A percentile compares a stretch with the other conserved stretches of the same genome.
These are phyloP conservation scores for Sphagnum contortum DNA, from an alignment of 225 moss, liverwort and hornwort species.

Conservation along the genomic window DNA sequence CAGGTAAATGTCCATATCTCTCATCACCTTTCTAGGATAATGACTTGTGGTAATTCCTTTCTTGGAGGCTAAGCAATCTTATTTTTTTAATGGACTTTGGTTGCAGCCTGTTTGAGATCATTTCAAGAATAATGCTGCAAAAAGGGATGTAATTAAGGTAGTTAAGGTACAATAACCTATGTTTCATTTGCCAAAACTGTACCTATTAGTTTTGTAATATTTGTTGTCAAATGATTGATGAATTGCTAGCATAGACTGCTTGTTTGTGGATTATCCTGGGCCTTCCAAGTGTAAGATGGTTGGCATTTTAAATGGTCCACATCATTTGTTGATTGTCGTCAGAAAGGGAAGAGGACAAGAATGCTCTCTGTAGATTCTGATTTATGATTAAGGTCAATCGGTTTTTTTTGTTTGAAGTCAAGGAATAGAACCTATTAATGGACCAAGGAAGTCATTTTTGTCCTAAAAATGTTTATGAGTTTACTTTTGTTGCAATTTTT, in stretches of 20 bases:
- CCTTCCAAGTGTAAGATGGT: not conserved
- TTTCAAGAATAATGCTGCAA: slow-evolving; percentile 65
- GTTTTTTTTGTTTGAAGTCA: too few relatives aligned
- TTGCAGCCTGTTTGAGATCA: slow-evolving; percentile 81
- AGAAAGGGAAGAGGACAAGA: not conserved
- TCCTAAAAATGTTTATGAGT: not conserved
- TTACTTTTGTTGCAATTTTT: not conserved
- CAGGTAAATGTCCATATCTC: slow-evolving; percentile 25
- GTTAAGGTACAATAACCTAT: slow-evolving; percentile 43
- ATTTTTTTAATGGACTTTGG: not conserved
- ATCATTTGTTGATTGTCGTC: too few relatives aligned
- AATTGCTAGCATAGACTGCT: not conserved
- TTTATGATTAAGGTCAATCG: not conserved
- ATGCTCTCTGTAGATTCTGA: not conserved
- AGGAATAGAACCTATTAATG: not conserved
- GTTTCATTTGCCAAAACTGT: not conserved
- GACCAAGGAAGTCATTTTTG: not conserved
- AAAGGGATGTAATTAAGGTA: slow-evolving; percentile 62
- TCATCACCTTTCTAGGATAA: too few relatives aligned
- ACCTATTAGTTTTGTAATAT: not conserved
- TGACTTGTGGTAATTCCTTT: not conserved
- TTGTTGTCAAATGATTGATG: slow-evolving; percentile 5
- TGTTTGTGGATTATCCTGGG: not conserved
- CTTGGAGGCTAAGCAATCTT: not conserved
- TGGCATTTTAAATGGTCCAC: too few relatives aligned